These are phyloP conservation scores for Suillus subluteus DNA, from an alignment of 768 basidiomycete species.

Conservation along the genomic window DNA sequence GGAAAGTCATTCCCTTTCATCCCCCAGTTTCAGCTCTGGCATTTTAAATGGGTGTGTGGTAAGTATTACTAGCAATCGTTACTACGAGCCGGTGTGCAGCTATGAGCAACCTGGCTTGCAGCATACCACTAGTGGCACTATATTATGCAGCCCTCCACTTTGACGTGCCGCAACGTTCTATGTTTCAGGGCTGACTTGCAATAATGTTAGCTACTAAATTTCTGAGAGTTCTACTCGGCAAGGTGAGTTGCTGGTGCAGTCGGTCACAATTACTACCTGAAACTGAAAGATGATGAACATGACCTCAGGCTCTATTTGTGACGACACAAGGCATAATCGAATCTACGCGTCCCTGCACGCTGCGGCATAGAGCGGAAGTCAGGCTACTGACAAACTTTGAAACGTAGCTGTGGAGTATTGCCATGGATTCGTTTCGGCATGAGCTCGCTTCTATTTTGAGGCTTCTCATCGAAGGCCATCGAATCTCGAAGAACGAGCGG, in stretches of 20 bases:
- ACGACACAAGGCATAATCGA: not conserved
- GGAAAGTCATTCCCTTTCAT: not conserved
- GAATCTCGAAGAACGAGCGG: not conserved
- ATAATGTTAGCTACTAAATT: not conserved
- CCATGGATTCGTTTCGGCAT: not conserved
- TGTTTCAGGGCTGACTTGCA: not conserved
- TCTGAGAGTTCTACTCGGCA: not conserved
- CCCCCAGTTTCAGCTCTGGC: not conserved
- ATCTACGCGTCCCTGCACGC: not conserved
- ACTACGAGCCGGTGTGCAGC: not conserved
- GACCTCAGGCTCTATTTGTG: not conserved
- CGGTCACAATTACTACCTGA: not conserved
- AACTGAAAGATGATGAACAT: not conserved
- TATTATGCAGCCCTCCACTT: not conserved
- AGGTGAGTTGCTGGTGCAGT: not conserved
- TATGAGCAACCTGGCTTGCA: not conserved
- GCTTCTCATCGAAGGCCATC: not conserved
- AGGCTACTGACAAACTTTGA: not conserved
- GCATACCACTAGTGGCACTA: not conserved
- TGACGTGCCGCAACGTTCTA: not conserved
- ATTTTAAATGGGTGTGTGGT: not conserved
- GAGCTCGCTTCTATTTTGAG: not conserved
- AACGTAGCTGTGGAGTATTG: slow-evolving; percentile 3
- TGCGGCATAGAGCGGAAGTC: not conserved
- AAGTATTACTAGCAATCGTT: not conserved